phyloP scores from a whole-genome alignment of 2,329 filamentous ascomycete species.

The Gnomoniopsis sp. region DNA sequence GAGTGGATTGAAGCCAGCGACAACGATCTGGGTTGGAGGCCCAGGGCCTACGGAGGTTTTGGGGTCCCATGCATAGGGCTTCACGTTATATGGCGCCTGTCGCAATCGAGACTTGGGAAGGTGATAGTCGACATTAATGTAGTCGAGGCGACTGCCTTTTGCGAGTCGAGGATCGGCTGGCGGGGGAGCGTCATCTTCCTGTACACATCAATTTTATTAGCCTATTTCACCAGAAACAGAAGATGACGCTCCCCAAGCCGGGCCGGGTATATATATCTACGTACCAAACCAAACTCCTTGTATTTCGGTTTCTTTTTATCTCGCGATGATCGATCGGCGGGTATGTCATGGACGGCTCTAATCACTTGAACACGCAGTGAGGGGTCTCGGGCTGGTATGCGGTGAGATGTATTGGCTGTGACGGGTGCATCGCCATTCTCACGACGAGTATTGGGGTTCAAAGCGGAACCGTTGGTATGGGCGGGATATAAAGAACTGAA shows the following conservation, averaged over 20 bases:
- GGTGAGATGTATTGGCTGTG: constrained; percentile 32
- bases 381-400: constrained; percentile 56
- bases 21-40: constrained; percentile 85
- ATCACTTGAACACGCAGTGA: constrained; percentile 50
- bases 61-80: constrained; percentile 76
- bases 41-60: constrained; percentile 83
- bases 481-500: constrained; percentile 47
- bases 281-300: constrained; percentile 64
- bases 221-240: constrained; percentile 14
- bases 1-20: constrained; percentile 94
- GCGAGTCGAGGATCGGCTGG: constrained; percentile 76
- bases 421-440: constrained; percentile 32
- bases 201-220: constrained; percentile 52
- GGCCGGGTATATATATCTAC: constrained; percentile 45
- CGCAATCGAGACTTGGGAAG: constrained; percentile 68
- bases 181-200: constrained; percentile 77
- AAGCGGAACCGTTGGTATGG: constrained; percentile 28
- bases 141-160: constrained; percentile 61
- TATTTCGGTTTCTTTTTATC: constrained; percentile 57
- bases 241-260: constrained; percentile 59
- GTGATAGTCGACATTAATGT: constrained; percentile 68
- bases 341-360: constrained; percentile 60
- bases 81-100: constrained; percentile 73
- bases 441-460: constrained; percentile 25
- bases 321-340: constrained; percentile 51